A percentile compares a stretch with the other conserved stretches of the same genome.
phyloP scores from a whole-genome alignment of 257 asterid species.

The Penstemon davidsonii region DNA sequence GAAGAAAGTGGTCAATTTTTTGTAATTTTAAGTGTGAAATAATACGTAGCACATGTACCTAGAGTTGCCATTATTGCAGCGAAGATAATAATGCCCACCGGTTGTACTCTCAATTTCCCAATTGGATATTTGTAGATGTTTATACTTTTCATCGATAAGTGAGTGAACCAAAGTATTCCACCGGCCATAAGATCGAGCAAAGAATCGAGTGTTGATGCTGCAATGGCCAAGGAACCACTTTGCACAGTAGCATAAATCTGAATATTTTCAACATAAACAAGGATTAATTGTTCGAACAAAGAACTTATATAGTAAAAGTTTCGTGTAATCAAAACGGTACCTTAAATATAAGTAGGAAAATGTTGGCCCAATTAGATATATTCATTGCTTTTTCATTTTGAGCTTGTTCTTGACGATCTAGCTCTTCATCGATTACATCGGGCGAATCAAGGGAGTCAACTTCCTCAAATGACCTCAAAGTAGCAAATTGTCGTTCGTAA shows the following conservation, averaged over 20 bases:
- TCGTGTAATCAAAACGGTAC: constrained; percentile 20
- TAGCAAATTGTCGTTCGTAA: constrained; percentile 65
- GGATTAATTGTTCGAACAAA: neutral
- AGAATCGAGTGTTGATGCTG: constrained; percentile 71
- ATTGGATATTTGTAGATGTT: constrained; percentile 76
- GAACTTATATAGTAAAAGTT: neutral
- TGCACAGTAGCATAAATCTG: constrained; percentile 60
- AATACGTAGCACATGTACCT: constrained; percentile 31
- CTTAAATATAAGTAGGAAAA: constrained; percentile 66
- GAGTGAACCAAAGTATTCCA: constrained; percentile 67
- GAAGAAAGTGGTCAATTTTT: neutral
- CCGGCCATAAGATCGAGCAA: constrained; percentile 78
- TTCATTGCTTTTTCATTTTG: constrained; percentile 73
- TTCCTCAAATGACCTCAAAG: constrained; percentile 69
- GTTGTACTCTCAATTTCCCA: constrained; percentile 68
- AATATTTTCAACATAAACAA: constrained; percentile 1
- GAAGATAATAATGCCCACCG: constrained; percentile 72
- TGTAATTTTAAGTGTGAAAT: neutral
- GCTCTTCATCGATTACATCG: constrained; percentile 44
- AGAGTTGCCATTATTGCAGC: constrained; percentile 79
- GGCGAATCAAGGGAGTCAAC: constrained; percentile 52
- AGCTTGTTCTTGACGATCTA: constrained; percentile 42
- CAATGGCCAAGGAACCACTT: constrained; percentile 76
- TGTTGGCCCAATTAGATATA: constrained; percentile 64
- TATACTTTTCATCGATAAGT: constrained; percentile 66